Conservation (phyloP, 2,329 filamentous ascomycete genomes). For the Elsinoe perseae region DNA sequence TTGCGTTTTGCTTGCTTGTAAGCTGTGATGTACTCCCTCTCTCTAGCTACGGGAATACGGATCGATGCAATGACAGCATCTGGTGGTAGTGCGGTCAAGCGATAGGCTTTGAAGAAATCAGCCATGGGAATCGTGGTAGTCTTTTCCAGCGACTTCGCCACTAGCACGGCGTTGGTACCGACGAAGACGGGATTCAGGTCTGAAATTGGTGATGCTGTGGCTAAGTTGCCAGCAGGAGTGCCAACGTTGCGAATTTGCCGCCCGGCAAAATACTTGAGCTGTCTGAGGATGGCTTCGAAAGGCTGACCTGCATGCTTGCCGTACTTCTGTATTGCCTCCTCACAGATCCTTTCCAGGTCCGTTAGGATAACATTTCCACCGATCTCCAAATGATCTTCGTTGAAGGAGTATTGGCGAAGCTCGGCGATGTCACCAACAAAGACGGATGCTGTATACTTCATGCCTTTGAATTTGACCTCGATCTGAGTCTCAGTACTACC, state of each 20-base stretch:
- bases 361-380: slow-evolving; percentile 90
- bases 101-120: slow-evolving; percentile 86
- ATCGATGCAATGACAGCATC: slow-evolving; percentile 82
- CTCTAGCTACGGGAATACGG: slow-evolving; percentile 67
- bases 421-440: slow-evolving; percentile 91
- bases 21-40: slow-evolving; percentile 74
- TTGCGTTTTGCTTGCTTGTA: slow-evolving; percentile 98
- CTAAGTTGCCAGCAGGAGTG: slow-evolving; percentile 87
- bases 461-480: slow-evolving; percentile 94
- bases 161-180: slow-evolving; percentile 70
- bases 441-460: slow-evolving; percentile 82
- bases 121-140: slow-evolving; percentile 85
- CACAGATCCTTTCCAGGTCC: slow-evolving; percentile 78
- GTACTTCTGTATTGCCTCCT: slow-evolving; percentile 71
- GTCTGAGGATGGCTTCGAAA: slow-evolving; percentile 85
- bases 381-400: slow-evolving; percentile 77
- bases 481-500: slow-evolving; percentile 97
- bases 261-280: slow-evolving; percentile 89
- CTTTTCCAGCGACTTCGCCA: slow-evolving; percentile 67
- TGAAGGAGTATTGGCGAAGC: slow-evolving; percentile 70
- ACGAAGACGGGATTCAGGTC: slow-evolving; percentile 93
- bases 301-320: slow-evolving; percentile 65
- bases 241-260: slow-evolving; percentile 96
- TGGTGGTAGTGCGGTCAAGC: slow-evolving; percentile 69
- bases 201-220: slow-evolving; percentile 90